Evolutionary conservation across 169 alveolate genomes (phyloP).

Genomic region (Plasmodium blacklocki): DNA sequence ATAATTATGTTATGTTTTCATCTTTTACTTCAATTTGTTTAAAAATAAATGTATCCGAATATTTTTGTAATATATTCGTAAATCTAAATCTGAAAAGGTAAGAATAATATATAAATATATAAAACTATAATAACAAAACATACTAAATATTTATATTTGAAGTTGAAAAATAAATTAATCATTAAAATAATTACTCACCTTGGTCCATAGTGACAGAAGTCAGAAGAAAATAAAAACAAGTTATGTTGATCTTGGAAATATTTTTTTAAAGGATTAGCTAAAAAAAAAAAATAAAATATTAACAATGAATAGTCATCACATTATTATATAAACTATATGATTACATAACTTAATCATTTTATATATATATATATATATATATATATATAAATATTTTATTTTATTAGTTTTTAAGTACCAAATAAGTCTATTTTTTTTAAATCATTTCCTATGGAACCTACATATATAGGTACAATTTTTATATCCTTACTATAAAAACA

Average conservation of each 20-base stretch:
- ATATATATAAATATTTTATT: neutral
- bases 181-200: conserved; percentile 77
- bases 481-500: conserved; percentile 39
- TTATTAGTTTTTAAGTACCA: conserved; percentile 7
- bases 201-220: conserved; percentile 95
- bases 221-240: conserved; percentile 92
- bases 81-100: conserved; percentile 43
- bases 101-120: neutral
- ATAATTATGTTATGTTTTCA: neutral
- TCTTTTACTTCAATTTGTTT: conserved; percentile 49
- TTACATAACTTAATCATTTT: conserved; percentile 36
- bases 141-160: neutral
- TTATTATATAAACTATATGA: conserved; percentile 68
- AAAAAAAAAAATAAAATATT: conserved; percentile 68
- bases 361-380: conserved; percentile 13
- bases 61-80: conserved; percentile 56
- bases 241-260: conserved; percentile 87
- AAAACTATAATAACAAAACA: neutral
- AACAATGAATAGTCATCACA: conserved; percentile 91
- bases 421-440: conserved; percentile 27
- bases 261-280: conserved; percentile 87
- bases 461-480: conserved; percentile 68
- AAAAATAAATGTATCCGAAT: conserved; percentile 27
- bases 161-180: neutral
- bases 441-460: conserved; percentile 68